A percentile compares a stretch with the other conserved stretches of the same genome.
phyloP scores from a whole-genome alignment of 345 rosid species.

The Luvunga scandens region DNA sequence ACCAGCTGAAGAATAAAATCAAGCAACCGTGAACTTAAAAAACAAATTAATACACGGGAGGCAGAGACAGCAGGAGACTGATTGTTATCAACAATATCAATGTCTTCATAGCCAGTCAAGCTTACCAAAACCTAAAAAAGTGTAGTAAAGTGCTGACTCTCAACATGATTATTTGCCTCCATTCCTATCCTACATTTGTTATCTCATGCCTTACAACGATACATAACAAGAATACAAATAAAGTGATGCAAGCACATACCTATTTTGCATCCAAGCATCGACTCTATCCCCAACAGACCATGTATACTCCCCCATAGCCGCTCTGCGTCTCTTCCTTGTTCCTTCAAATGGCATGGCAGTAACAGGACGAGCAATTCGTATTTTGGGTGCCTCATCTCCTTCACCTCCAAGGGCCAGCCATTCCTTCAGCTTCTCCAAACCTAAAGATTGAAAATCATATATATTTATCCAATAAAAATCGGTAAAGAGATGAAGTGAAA shows the following conservation, averaged over 20 bases:
- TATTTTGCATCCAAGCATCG: conserved; percentile 79
- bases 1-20: conserved; percentile 63
- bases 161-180: neutral
- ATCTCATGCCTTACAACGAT: neutral
- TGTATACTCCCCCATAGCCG: conserved; percentile 60
- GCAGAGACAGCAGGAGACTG: neutral
- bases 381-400: conserved; percentile 59
- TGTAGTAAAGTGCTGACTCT: neutral
- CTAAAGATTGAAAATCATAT: conserved; percentile 28
- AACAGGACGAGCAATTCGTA: conserved; percentile 71
- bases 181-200: neutral
- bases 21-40: neutral
- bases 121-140: neutral
- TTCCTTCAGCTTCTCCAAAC: conserved; percentile 73
- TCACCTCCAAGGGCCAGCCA: conserved; percentile 76
- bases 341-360: conserved; percentile 76
- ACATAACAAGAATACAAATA: conserved; percentile 4
- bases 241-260: conserved; percentile 40
- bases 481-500: neutral
- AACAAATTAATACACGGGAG: neutral
- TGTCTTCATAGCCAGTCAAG: neutral
- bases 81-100: neutral
- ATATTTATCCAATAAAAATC: neutral
- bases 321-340: conserved; percentile 92
- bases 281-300: conserved; percentile 96